Evolutionary conservation across 495 filamentous ascomycete species (phyloP).

Genomic region (Aspergillus sclerotioniger): DNA sequence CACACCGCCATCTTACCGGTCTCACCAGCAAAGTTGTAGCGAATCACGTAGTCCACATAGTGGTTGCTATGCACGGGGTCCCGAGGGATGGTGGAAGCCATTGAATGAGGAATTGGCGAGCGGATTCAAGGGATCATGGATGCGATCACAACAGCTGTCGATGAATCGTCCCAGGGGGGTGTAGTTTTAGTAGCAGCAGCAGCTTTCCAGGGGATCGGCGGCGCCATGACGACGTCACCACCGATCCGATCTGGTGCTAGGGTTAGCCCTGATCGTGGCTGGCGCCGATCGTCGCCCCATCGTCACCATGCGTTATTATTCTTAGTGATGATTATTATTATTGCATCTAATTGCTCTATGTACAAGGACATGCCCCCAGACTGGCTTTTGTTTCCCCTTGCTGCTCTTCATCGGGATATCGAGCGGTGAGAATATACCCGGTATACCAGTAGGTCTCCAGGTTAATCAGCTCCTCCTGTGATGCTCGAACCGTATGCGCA

Average conservation of each 20-base stretch:
- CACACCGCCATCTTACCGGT: slow-evolving; percentile 48
- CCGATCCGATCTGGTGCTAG: not conserved
- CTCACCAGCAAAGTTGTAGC: slow-evolving; percentile 66
- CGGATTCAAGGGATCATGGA: not conserved
- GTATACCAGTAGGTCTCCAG: too few relatives aligned
- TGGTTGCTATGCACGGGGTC: slow-evolving; percentile 49
- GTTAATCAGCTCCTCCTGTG: too few relatives aligned
- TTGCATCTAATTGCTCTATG: too few relatives aligned
- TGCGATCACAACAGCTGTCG: not conserved
- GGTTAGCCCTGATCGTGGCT: slow-evolving; percentile 1
- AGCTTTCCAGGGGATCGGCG: not conserved
- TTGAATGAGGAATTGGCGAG: slow-evolving; percentile 6
- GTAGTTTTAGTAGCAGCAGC: not conserved
- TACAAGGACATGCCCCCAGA: too few relatives aligned
- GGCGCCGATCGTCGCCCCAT: not conserved
- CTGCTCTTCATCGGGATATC: too few relatives aligned
- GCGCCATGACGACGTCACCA: slow-evolving; percentile 4
- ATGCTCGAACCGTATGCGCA: too few relatives aligned
- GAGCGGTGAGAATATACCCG: too few relatives aligned
- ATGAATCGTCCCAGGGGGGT: not conserved
- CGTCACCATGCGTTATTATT: not conserved
- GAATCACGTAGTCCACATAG: slow-evolving; percentile 91
- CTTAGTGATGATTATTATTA: too few relatives aligned
- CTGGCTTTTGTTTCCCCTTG: too few relatives aligned
- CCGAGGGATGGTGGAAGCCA: slow-evolving; percentile 30